These are phyloP conservation scores for Hysterangium stoloniferum DNA, from an alignment of 768 basidiomycete genomes.

Conservation along the genomic window DNA sequence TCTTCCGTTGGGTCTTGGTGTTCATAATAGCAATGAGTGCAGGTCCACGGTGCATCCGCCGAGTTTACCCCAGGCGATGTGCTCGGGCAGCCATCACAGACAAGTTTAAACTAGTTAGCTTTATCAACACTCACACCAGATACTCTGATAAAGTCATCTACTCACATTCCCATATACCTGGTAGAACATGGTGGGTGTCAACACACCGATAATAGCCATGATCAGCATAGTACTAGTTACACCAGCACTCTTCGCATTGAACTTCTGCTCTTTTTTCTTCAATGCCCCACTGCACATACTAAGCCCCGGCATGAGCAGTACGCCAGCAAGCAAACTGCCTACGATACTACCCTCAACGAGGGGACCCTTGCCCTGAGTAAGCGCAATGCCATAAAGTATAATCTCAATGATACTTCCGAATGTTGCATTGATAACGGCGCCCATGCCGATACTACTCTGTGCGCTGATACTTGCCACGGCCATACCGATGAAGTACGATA, in stretches of 20 bases:
- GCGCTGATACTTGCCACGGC: constrained; percentile 99
- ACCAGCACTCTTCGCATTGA: constrained; percentile 98
- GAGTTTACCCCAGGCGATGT: constrained; percentile 9
- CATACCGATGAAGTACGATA: constrained; percentile 99
- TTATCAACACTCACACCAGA: not conserved
- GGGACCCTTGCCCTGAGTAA: constrained; percentile 85
- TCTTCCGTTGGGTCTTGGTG: constrained; percentile 90
- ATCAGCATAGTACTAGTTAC: constrained; percentile 99
- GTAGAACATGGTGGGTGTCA: constrained; percentile 95
- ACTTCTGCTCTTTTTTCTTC: constrained; percentile 88
- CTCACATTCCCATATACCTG: constrained; percentile 95
- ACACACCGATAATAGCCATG: constrained; percentile 97
- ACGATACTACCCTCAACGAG: constrained; percentile 97
- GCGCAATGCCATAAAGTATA: constrained; percentile 82
- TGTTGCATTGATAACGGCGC: constrained; percentile 98
- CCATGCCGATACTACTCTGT: constrained; percentile 97
- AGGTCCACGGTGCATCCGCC: constrained; percentile 60
- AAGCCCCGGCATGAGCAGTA: constrained; percentile 92
- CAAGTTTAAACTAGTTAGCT: constrained; percentile 67
- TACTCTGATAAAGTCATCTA: constrained; percentile 17
- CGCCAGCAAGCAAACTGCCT: constrained; percentile 90
- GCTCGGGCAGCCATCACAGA: constrained; percentile 73
- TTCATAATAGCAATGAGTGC: constrained; percentile 89
- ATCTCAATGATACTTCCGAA: constrained; percentile 99
- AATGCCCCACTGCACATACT: constrained; percentile 93